Evolutionary conservation across 257 asterid genomes (phyloP).

Genomic region (Capsicum pubescens): DNA sequence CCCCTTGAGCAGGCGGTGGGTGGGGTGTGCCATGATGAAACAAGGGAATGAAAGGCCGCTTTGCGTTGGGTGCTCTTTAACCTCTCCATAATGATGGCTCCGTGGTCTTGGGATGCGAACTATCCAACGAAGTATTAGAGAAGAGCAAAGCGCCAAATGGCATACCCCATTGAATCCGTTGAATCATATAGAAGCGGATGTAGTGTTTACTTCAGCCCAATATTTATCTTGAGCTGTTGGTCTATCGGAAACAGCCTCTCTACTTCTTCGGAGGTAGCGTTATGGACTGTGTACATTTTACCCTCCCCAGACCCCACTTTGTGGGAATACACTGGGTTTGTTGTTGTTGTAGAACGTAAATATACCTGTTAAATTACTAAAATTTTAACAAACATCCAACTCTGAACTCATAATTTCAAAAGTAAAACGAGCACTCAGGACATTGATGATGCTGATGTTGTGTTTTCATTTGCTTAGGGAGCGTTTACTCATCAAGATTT

Average conservation of each 20-base stretch:
- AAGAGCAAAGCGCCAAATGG: not conserved
- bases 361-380: not conserved
- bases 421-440: not conserved
- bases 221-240: not conserved
- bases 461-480: slow-evolving; percentile 54
- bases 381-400: not conserved
- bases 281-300: too few species aligned
- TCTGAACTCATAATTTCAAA: not conserved
- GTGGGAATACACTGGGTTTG: too few species aligned
- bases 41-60: not conserved
- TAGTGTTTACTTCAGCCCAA: not conserved
- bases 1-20: not conserved
- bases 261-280: too few species aligned
- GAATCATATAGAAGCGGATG: not conserved
- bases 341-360: not conserved
- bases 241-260: too few species aligned
- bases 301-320: too few species aligned
- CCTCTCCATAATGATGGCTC: not conserved
- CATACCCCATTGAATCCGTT: not conserved
- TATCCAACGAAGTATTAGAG: not conserved
- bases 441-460: not conserved
- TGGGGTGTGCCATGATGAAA: not conserved
- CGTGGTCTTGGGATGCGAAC: not conserved
- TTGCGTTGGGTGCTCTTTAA: not conserved
- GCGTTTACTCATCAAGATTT: slow-evolving; percentile 90